A percentile compares a stretch with the other conserved stretches of the same genome.
These are phyloP conservation scores for Geoglossum cookeanum DNA, from an alignment of 2,329 filamentous ascomycete species.

Conservation along the genomic window DNA sequence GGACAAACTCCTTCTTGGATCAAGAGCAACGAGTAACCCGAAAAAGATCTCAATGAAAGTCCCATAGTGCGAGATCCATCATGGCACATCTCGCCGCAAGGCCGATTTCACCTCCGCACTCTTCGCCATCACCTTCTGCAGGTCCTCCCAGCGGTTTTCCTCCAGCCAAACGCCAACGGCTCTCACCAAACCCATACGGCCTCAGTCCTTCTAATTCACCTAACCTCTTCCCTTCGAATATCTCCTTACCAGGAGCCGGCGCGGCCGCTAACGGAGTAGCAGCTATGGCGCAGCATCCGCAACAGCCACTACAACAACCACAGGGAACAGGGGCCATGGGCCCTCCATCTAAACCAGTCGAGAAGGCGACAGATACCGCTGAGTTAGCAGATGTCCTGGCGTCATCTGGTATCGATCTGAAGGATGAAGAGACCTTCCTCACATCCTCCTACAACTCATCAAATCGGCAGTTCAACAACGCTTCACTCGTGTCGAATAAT, in stretches of 20 bases:
- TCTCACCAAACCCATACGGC: constrained; percentile 47
- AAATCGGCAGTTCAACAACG: constrained; percentile 24
- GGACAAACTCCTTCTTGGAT: neutral
- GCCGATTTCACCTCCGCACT: constrained; percentile 2
- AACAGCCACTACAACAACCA: constrained; percentile 8
- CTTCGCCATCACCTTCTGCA: constrained; percentile 7
- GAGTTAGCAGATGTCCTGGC: constrained; percentile 70
- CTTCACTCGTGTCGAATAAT: constrained; percentile 24
- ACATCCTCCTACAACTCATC: constrained; percentile 36
- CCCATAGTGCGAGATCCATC: neutral
- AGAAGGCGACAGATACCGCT: constrained; percentile 35
- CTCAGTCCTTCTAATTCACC: constrained; percentile 1
- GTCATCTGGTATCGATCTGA: constrained; percentile 70
- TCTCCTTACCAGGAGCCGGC: constrained; percentile 26
- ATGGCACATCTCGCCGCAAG: constrained; percentile 2
- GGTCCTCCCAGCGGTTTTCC: constrained; percentile 27
- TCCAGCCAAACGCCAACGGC: constrained; percentile 52
- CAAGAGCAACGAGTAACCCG: neutral
- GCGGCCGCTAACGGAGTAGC: constrained; percentile 21
- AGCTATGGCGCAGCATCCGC: constrained; percentile 12
- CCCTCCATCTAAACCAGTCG: constrained; percentile 38
- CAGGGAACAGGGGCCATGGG: constrained; percentile 34
- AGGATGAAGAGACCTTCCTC: constrained; percentile 69
- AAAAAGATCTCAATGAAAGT: neutral
- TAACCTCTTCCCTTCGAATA: constrained; percentile 8